These are phyloP conservation scores for Collybia sp. DNA, from an alignment of 768 basidiomycete species.

Conservation along the genomic window DNA sequence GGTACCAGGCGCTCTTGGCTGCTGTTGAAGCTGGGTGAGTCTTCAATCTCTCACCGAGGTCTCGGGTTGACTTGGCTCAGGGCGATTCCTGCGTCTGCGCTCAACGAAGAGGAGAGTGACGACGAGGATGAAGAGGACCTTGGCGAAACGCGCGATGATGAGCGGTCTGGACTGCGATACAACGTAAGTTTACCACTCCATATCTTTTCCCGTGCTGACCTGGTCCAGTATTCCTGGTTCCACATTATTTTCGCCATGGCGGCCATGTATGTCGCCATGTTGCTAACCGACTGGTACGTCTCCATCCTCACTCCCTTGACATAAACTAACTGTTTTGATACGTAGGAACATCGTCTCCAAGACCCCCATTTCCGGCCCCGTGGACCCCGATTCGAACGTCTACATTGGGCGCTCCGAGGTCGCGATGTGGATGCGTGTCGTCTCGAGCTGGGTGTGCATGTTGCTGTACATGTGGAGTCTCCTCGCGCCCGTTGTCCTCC, in stretches of 20 bases:
- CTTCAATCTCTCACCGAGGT: not conserved
- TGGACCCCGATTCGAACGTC: slow-evolving; percentile 60
- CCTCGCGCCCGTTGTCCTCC: slow-evolving; percentile 84
- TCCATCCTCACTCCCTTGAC: not conserved
- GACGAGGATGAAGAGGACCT: slow-evolving; percentile 64
- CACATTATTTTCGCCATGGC: slow-evolving; percentile 95
- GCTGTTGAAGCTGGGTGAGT: slow-evolving; percentile 92
- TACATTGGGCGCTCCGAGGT: slow-evolving; percentile 94
- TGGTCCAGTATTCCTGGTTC: slow-evolving; percentile 90
- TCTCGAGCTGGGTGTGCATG: slow-evolving; percentile 94
- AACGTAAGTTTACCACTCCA: slow-evolving; percentile 52
- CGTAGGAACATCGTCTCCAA: slow-evolving; percentile 72
- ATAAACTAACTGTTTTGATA: not conserved
- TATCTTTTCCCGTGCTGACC: not conserved
- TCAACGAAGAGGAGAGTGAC: slow-evolving; percentile 75
- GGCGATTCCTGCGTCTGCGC: slow-evolving; percentile 89
- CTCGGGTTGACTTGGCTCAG: slow-evolving; percentile 28
- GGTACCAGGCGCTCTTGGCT: slow-evolving; percentile 91
- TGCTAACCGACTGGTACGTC: slow-evolving; percentile 93
- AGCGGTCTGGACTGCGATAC: slow-evolving; percentile 89
- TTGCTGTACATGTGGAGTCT: slow-evolving; percentile 83
- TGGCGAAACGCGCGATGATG: slow-evolving; percentile 84
- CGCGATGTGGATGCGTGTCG: slow-evolving; percentile 99
- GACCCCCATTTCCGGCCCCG: slow-evolving; percentile 36
- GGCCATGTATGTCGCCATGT: slow-evolving; percentile 96